These are phyloP conservation scores for Ottelia alismoides DNA, from an alignment of 106 monocot genomes.

Conservation along the genomic window DNA sequence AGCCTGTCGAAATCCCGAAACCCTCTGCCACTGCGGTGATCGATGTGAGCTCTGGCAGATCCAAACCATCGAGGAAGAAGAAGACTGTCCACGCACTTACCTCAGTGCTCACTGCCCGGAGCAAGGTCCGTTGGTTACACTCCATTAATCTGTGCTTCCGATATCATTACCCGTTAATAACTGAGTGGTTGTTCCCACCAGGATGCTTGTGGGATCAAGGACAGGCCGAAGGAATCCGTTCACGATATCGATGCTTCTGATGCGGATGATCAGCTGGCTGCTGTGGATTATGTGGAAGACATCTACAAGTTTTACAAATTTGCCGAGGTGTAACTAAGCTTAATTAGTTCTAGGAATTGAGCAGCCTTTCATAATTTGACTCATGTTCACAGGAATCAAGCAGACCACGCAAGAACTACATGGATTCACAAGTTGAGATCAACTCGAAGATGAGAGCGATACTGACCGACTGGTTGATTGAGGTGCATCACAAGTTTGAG, in stretches of 20 bases:
- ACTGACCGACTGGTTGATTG: conserved; percentile 61
- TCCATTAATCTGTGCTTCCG: background rate
- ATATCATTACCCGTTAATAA: too few species aligned
- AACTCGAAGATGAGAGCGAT: conserved; percentile 64
- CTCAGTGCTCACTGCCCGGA: conserved; percentile 21
- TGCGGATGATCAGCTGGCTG: conserved; percentile 31
- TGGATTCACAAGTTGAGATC: conserved; percentile 42
- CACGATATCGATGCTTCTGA: conserved; percentile 44
- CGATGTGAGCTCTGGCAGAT: background rate
- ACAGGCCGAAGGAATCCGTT: conserved; percentile 5
- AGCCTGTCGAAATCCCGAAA: conserved; percentile 2
- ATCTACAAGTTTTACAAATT: conserved; percentile 56
- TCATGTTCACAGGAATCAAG: conserved; percentile 8
- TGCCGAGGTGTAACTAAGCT: conserved; percentile 2
- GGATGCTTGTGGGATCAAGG: conserved; percentile 33
- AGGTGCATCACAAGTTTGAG: conserved; percentile 65
- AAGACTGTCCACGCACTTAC: conserved; percentile 17
- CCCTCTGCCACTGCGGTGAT: too few species aligned
- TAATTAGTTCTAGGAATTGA: background rate
- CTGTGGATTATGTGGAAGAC: conserved; percentile 57
- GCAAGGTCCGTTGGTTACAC: conserved; percentile 5
- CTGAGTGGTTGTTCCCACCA: background rate
- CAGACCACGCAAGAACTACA: conserved; percentile 26
- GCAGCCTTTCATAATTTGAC: background rate
- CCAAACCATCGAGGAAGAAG: background rate